Conservation (phyloP, 2,329 filamentous ascomycete genomes). For the Aspergillus viridinutans region DNA sequence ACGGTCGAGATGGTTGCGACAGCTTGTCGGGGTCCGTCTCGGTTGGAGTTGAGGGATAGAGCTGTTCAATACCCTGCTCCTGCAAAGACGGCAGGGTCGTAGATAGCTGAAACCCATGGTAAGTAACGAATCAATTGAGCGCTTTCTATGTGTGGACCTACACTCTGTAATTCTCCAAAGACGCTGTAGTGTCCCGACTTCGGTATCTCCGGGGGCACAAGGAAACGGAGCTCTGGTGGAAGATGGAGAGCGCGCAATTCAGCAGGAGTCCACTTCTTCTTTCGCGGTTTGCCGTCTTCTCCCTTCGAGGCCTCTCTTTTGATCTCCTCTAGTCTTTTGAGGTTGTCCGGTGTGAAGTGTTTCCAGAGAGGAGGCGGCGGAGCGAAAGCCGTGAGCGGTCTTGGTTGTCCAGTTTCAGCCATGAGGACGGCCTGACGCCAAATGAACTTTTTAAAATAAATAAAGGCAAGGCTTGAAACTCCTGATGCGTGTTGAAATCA, state of each 20-base stretch:
- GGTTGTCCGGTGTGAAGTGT: slow-evolving; percentile 74
- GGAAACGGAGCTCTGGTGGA: slow-evolving; percentile 67
- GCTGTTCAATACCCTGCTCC: slow-evolving; percentile 66
- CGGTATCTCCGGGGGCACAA: slow-evolving; percentile 78
- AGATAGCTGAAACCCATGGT: slow-evolving; percentile 35
- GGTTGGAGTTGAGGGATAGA: slow-evolving; percentile 52
- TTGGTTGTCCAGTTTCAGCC: slow-evolving; percentile 54
- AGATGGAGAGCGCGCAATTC: slow-evolving; percentile 45
- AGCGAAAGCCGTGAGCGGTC: slow-evolving; percentile 63
- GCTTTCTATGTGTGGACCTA: slow-evolving; percentile 25
- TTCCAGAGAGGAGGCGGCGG: slow-evolving; percentile 87
- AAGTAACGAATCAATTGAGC: not conserved
- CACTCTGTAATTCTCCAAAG: slow-evolving; percentile 66
- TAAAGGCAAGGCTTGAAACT: not conserved
- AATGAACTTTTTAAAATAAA: not conserved
- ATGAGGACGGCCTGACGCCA: slow-evolving; percentile 38
- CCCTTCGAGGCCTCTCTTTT: slow-evolving; percentile 37
- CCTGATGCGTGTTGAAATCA: not conserved
- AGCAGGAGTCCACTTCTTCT: slow-evolving; percentile 31
- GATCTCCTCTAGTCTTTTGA: slow-evolving; percentile 54
- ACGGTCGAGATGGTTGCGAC: slow-evolving; percentile 34
- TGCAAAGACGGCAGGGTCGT: slow-evolving; percentile 64
- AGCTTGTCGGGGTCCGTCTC: slow-evolving; percentile 54
- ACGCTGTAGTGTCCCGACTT: slow-evolving; percentile 65
- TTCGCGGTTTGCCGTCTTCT: slow-evolving; percentile 24